Percentiles rank a stretch among this genome's conserved stretches.
Conservation (phyloP, 192 early-diverging fungal species). For the Coemansia sp. region DNA sequence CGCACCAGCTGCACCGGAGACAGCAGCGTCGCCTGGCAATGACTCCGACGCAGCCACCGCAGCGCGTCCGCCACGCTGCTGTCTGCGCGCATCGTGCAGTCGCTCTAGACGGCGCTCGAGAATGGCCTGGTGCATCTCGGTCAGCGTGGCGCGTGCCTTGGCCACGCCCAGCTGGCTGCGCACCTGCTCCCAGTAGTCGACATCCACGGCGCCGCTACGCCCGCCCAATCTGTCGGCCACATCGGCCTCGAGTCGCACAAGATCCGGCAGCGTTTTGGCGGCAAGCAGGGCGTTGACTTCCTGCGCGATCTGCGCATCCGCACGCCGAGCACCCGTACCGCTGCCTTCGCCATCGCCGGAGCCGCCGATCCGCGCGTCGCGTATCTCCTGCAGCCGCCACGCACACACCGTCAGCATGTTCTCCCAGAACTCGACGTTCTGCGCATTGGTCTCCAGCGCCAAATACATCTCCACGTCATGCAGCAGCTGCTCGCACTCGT, state of each 20-base stretch:
- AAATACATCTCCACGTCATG: conserved; percentile 89
- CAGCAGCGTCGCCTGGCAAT: not conserved
- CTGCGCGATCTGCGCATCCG: conserved; percentile 10
- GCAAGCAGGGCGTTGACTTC: conserved; percentile 71
- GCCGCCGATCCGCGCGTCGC: not conserved
- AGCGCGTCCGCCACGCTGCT: conserved; percentile 42
- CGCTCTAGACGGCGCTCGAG: conserved; percentile 73
- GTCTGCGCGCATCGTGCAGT: conserved; percentile 53
- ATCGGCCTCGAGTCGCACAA: conserved; percentile 71
- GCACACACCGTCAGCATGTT: conserved; percentile 80
- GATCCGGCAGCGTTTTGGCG: conserved; percentile 73
- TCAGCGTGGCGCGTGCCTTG: conserved; percentile 70
- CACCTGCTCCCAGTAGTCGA: conserved; percentile 93
- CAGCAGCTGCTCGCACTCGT: conserved; percentile 76
- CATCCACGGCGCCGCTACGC: conserved; percentile 70
- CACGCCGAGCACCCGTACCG: conserved; percentile 13
- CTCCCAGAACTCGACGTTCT: conserved; percentile 83
- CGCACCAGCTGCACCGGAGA: conserved; percentile 15
- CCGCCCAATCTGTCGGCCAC: conserved; percentile 71
- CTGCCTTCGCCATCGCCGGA: not conserved
- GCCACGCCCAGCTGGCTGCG: conserved; percentile 74
- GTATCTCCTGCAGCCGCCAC: conserved; percentile 57
- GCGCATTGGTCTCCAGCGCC: conserved; percentile 73
- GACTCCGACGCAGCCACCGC: not conserved
- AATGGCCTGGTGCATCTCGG: conserved; percentile 77